Base-by-base conservation (phyloP, 1,139 yeast species). In the Casaregolazyma suthepensis region DNA sequence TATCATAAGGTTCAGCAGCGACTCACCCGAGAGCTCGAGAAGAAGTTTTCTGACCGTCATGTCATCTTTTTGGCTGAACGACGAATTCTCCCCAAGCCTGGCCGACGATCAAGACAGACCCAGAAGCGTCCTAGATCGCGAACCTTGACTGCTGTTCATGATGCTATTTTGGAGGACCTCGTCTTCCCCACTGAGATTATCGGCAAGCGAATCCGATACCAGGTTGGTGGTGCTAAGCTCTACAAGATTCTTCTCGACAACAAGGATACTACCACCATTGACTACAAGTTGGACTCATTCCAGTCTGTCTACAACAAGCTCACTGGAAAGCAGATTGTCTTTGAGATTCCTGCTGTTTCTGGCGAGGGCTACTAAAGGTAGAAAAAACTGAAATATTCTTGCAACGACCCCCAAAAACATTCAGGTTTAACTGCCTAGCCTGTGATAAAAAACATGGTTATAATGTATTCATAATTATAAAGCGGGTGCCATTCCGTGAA, bases 111-210 rank as follows among this genome's bases (percentile, higher is more conserved):
- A 62, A 87, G 91, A 83, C 87, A 85, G 77, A 80, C 78, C 71
- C 99, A 93, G 83, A 91, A 93, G 93, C 93, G 99, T 85, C 99
- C 99, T 78, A 88, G 96, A 83, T 91, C 98, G 71, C 90, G 99
- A 87, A 93, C 99, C 72, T 85, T 93, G 78, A 85, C 97, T 71
- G 90, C 98, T 73, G 99, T 93, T 68, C 99, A 93, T 79, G 98
- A 93, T 81, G 89, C 90, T 79, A 81, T 93, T 80, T 89, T 93
- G 77, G 99, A 93, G 80, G 99, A 93, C 80, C 84, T 93, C 75
- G 99, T 94, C 67, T 93, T 87, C 97, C 99, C 99, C 78, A 91
- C 98, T 70, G 98, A 93, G 82, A 93, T 93, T 72, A 83, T 87
- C 70, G 99, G 99, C 78, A 93, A 93, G 89, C 91, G 99, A 83